Percentiles rank a stretch among this genome's conserved stretches.
Conservation (phyloP, 179 eudicot species). For the Heliamphora pulchella region DNA sequence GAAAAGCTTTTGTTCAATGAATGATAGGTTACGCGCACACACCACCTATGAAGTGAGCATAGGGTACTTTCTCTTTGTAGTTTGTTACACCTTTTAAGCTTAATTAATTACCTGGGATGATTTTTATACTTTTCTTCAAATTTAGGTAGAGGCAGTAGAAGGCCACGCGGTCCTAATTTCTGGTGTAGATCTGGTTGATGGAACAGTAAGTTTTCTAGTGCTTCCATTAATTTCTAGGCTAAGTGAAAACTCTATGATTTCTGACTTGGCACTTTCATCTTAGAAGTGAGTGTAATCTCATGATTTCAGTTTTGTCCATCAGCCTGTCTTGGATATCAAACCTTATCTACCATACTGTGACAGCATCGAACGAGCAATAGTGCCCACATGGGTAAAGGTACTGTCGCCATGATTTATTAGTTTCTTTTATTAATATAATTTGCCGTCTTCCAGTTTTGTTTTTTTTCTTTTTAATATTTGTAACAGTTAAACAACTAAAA, state of each 20-base stretch:
- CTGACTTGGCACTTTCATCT: not conserved
- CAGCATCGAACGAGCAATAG: slow-evolving; percentile 56
- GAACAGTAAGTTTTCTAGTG: slow-evolving; percentile 55
- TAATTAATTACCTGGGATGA: not conserved
- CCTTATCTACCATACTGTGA: slow-evolving; percentile 95
- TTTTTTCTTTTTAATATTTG: not conserved
- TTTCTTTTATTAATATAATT: not conserved
- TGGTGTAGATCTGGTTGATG: slow-evolving; percentile 95
- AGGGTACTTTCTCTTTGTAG: not conserved
- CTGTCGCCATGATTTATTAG: not conserved
- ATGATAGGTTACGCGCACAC: not conserved
- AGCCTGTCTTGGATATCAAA: slow-evolving; percentile 95
- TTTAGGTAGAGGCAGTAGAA: slow-evolving; percentile 71
- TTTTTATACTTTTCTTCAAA: not conserved
- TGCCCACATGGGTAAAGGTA: slow-evolving; percentile 91
- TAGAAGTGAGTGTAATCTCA: slow-evolving; percentile 3
- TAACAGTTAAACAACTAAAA: not conserved
- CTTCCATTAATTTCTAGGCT: not conserved
- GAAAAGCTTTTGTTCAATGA: not conserved
- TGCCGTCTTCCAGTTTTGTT: no score
- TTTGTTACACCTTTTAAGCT: not conserved
- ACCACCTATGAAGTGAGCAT: not conserved
- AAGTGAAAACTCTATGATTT: not conserved
- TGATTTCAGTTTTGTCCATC: slow-evolving; percentile 19
- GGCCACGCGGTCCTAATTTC: slow-evolving; percentile 66